phyloP scores from a whole-genome alignment of 345 rosid genomes.

The Populus deltoides region DNA sequence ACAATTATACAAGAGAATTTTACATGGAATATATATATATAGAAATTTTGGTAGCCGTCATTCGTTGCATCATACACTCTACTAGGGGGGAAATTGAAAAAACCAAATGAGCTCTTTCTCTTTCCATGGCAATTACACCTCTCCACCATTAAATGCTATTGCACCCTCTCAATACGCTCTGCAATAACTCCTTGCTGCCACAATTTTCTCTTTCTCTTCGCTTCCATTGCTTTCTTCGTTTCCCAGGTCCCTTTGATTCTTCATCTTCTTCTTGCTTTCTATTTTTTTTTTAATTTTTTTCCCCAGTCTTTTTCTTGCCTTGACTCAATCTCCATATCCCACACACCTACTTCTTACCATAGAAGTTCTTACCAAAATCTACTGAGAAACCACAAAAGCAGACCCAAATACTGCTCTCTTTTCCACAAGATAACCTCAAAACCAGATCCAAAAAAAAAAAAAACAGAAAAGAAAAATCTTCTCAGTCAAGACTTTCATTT shows the following conservation, averaged over 20 bases:
- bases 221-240: constrained; percentile 1
- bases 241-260: not conserved
- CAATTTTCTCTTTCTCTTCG: constrained; percentile 32
- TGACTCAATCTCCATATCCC: constrained; percentile 6
- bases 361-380: constrained; percentile 16
- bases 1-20: not conserved
- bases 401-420: not conserved
- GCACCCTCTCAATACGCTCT: constrained; percentile 70
- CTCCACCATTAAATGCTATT: constrained; percentile 67
- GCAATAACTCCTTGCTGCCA: constrained; percentile 59
- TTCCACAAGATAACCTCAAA: constrained; percentile 8
- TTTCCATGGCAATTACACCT: constrained; percentile 26
- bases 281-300: not conserved
- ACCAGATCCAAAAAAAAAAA: constrained; percentile 20
- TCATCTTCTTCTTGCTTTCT: not conserved
- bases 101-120: constrained; percentile 20
- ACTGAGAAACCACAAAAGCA: not conserved
- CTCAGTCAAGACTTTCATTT: not conserved
- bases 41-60: constrained; percentile 52
- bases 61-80: constrained; percentile 28
- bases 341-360: constrained; percentile 14
- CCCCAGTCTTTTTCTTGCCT: not conserved
- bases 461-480: not conserved
- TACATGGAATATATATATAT: not conserved
- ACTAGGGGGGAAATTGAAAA: constrained; percentile 4